Base-by-base conservation (phyloP, 75 land plant species). In the Azolla pinnata region DNA sequence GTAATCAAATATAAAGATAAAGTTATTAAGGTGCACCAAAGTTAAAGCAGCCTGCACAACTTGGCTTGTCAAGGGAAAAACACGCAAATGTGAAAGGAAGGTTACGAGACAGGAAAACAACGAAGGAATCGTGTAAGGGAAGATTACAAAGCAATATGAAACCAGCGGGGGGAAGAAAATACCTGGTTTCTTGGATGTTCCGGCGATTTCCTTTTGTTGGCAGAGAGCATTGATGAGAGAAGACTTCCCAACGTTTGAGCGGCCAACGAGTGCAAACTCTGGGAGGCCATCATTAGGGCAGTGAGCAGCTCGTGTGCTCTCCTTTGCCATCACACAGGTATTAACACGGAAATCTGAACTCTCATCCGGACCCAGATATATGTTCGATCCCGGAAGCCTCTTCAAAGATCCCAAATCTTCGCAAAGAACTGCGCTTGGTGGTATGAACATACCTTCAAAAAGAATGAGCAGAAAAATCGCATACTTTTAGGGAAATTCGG, bases 111-210 rank as follows among this genome's bases (percentile, higher is more conserved):
- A n/a, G n/a, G n/a, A n/a, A n/a, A n/a, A n/a, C n/a, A n/a, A n/a
- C n/a, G n/a, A n/a, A n/a, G n/a, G n/a, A n/a, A n/a, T n/a, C n/a
- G n/a, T n/a, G n/a, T n/a, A n/a, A n/a, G n/a, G n/a, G n/a, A n/a
- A n/a, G n/a, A n/a, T n/a, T n/a, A n/a, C n/a, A n/a, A n/a, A n/a
- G n/a, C n/a, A n/a, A n/a, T n/a, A n/a, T n/a, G n/a, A n/a, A n/a
- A n/a, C n/a, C 44, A 40, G 16, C 44, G 16, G 16, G 44, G 9
- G 9, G 27, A 9, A 56, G 5, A 17, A 32, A 5, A 44, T 8
- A 88, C 89, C 93, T 73, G 93, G 89, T 34, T 79, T 88, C 60
- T 88, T 88, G 29, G 93, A 88, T 31, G 88, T 84, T 25, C 79
- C 66, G 29, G 93, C 93, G 33, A 84, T 38, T 17, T 84, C 84